phyloP scores from a whole-genome alignment of 2,329 filamentous ascomycete genomes.

The Alternaria atra region DNA sequence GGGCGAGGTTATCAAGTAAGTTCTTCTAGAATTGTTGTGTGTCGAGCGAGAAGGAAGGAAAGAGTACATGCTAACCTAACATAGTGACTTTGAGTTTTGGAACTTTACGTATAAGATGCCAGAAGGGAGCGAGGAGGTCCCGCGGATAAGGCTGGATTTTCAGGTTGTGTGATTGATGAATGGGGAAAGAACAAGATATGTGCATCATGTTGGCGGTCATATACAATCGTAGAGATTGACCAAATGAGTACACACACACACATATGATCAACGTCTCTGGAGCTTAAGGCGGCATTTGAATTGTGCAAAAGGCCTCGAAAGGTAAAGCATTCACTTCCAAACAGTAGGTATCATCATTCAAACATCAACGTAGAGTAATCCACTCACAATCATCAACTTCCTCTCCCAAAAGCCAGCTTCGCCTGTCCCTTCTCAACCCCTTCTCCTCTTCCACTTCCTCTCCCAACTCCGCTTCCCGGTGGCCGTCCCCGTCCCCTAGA shows the following conservation, averaged over 20 bases:
- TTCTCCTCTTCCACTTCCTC: conserved; percentile 14
- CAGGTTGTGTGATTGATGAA: conserved; percentile 13
- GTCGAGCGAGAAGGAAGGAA: not conserved
- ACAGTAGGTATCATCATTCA: not conserved
- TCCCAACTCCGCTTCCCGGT: conserved; percentile 31
- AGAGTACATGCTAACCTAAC: conserved; percentile 3
- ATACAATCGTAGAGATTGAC: not conserved
- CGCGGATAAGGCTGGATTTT: conserved; percentile 37
- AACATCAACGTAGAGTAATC: not conserved
- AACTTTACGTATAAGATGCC: conserved; percentile 55
- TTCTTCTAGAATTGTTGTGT: conserved; percentile 1
- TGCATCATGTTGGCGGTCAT: not conserved
- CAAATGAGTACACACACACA: not conserved
- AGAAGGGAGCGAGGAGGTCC: conserved; percentile 30
- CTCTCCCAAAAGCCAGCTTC: conserved; percentile 54
- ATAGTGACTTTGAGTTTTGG: conserved; percentile 53
- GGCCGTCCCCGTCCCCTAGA: conserved; percentile 50
- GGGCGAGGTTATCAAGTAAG: conserved; percentile 50
- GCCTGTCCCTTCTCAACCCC: conserved; percentile 56
- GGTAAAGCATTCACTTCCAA: not conserved
- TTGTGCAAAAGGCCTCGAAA: not conserved
- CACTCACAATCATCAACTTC: not conserved
- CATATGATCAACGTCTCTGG: not conserved
- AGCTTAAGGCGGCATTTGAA: not conserved
- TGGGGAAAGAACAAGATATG: not conserved